Percentiles rank a stretch among this genome's conserved stretches.
These are phyloP conservation scores for Vitis rotundifolia DNA, from an alignment of 164 flowering plant species.

Conservation along the genomic window DNA sequence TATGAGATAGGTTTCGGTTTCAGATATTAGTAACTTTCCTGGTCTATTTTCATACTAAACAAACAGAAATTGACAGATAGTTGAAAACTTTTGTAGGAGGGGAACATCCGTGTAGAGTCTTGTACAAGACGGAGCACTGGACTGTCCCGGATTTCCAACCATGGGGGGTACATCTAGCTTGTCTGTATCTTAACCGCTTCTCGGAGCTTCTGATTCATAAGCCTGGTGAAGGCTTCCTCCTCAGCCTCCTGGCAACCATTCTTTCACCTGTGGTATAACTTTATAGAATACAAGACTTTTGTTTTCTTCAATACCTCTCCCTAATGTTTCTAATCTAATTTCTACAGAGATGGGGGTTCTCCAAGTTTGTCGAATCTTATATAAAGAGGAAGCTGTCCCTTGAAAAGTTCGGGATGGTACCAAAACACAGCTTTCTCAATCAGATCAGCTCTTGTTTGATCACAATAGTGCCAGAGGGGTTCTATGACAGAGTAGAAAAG, in stretches of 20 bases:
- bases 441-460: background rate
- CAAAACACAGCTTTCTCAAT: constrained; percentile 1
- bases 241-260: constrained; percentile 14
- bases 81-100: constrained; percentile 4
- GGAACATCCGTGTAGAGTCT: constrained; percentile 25
- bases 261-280: constrained; percentile 27
- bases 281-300: no score
- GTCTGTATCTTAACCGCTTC: constrained; percentile 25
- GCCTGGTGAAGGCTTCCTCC: constrained; percentile 28
- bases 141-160: background rate
- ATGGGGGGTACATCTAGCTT: background rate
- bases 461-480: background rate
- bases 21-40: no score
- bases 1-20: background rate
- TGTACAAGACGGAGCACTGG: constrained; percentile 25
- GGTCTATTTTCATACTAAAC: no score
- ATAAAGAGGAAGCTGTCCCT: constrained; percentile 12
- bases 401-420: constrained; percentile 18
- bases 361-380: constrained; percentile 2
- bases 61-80: no score
- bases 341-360: background rate
- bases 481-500: constrained; percentile 11
- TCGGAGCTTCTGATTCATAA: constrained; percentile 33
- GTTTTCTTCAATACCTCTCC: background rate
- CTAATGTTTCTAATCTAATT: background rate